Evolutionary conservation across 2,329 filamentous ascomycete species (phyloP).

Genomic region (Ophiocordyceps camponoti-leonardi): DNA sequence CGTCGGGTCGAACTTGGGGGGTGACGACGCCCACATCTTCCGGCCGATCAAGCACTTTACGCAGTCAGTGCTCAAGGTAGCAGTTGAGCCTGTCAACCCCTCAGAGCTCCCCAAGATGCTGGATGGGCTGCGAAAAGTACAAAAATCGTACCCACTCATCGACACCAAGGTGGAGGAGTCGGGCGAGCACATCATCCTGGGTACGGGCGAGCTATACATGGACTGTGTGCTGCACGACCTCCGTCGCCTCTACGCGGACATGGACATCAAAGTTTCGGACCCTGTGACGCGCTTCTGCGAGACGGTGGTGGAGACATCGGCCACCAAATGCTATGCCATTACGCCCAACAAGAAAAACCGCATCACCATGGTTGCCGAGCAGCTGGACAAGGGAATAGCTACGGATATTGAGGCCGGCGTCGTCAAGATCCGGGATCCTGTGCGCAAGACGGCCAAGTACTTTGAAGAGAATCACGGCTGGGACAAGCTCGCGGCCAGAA

Average conservation of each 20-base stretch:
- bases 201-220: slow-evolving; percentile 98
- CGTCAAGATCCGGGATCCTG: slow-evolving; percentile 83
- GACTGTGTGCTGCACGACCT: slow-evolving; percentile 95
- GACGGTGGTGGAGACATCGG: slow-evolving; percentile 91
- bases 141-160: slow-evolving; percentile 93
- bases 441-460: slow-evolving; percentile 85
- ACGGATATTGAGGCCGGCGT: slow-evolving; percentile 83
- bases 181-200: slow-evolving; percentile 86
- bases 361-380: slow-evolving; percentile 95
- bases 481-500: slow-evolving; percentile 84
- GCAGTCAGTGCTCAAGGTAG: slow-evolving; percentile 93
- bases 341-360: slow-evolving; percentile 99
- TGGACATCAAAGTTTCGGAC: slow-evolving; percentile 98
- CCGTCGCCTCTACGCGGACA: slow-evolving; percentile 84
- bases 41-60: slow-evolving; percentile 86
- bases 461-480: slow-evolving; percentile 96
- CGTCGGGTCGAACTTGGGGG: slow-evolving; percentile 60
- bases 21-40: slow-evolving; percentile 93
- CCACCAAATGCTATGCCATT: slow-evolving; percentile 93
- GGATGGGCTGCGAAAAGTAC: slow-evolving; percentile 87
- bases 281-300: slow-evolving; percentile 96
- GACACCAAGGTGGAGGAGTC: slow-evolving; percentile 97
- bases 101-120: slow-evolving; percentile 98
- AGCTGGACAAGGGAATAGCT: slow-evolving; percentile 84
- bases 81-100: slow-evolving; percentile 94